Conservation (phyloP, 1,139 yeast genomes). For the Scheffersomyces titani region DNA sequence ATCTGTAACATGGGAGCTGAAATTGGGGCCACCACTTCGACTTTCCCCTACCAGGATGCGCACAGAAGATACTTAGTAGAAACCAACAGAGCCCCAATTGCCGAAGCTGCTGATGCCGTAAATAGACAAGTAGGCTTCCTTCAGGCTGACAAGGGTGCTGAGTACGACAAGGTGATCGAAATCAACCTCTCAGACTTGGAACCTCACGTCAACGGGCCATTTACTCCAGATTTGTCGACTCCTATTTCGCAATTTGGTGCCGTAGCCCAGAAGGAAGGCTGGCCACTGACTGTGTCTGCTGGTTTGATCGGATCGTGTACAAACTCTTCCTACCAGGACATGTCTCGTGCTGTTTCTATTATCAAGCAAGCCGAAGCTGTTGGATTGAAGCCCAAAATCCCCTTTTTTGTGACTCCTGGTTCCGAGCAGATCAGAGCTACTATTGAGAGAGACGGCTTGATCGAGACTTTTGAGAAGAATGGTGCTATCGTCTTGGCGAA, state of each 20-base stretch:
- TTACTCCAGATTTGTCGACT: constrained; percentile 91
- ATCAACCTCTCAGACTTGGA: constrained; percentile 74
- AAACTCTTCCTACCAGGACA: constrained; percentile 95
- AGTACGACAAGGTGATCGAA: constrained; percentile 82
- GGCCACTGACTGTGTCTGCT: constrained; percentile 83
- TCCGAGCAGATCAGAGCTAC: constrained; percentile 99
- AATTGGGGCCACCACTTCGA: constrained; percentile 96
- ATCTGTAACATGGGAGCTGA: constrained; percentile 99
- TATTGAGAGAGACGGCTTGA: constrained; percentile 89
- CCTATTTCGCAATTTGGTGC: constrained; percentile 73
- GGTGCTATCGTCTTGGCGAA: constrained; percentile 93
- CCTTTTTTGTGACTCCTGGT: constrained; percentile 95
- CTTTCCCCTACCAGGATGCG: constrained; percentile 93
- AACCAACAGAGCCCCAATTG: constrained; percentile 80
- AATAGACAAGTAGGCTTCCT: constrained; percentile 61
- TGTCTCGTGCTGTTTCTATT: constrained; percentile 90
- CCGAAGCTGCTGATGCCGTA: constrained; percentile 73
- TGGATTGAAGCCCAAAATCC: constrained; percentile 90
- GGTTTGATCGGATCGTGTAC: constrained; percentile 98
- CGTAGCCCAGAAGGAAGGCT: constrained; percentile 63
- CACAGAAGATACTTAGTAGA: constrained; percentile 79
- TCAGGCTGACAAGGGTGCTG: constrained; percentile 77
- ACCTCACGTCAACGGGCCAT: constrained; percentile 93
- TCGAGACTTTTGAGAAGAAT: constrained; percentile 73
- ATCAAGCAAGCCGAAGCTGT: constrained; percentile 80